Conservation (phyloP, 441 rosid genomes). For the Populus tomentosa region DNA sequence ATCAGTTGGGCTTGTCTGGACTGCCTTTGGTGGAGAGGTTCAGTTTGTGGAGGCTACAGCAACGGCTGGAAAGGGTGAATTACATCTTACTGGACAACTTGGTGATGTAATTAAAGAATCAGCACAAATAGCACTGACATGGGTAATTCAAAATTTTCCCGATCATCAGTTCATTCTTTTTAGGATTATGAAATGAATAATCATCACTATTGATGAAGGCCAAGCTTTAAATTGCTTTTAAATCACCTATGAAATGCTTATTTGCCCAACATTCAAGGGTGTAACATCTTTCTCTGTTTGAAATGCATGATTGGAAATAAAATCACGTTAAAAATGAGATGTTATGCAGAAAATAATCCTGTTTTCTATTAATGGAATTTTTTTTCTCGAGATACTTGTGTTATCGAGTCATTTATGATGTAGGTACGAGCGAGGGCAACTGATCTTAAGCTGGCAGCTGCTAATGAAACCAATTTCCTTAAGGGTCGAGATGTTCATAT, state of each 20-base stretch:
- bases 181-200: not conserved
- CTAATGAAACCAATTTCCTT: constrained; percentile 62
- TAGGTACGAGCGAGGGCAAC: constrained; percentile 93
- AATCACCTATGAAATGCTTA: not conserved
- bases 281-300: not conserved
- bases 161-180: not conserved
- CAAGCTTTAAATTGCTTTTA: not conserved
- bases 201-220: not conserved
- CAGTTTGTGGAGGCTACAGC: constrained; percentile 95
- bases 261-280: not conserved
- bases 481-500: constrained; percentile 91
- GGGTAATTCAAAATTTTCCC: constrained; percentile 55
- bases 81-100: constrained; percentile 97
- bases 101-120: constrained; percentile 99
- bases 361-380: not conserved
- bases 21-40: constrained; percentile 96
- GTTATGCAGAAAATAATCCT: not conserved
- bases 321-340: not conserved
- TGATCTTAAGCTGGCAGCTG: constrained; percentile 60
- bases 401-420: not conserved
- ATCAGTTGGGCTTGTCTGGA: constrained; percentile 97
- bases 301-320: constrained; percentile 1
- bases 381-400: not conserved
- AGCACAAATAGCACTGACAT: constrained; percentile 94
- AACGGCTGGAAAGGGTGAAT: constrained; percentile 88